Evolutionary conservation across 345 rosid species (phyloP), one percentile per base, ranked within the genome.

Genomic region (Murraya koenigii): DNA sequence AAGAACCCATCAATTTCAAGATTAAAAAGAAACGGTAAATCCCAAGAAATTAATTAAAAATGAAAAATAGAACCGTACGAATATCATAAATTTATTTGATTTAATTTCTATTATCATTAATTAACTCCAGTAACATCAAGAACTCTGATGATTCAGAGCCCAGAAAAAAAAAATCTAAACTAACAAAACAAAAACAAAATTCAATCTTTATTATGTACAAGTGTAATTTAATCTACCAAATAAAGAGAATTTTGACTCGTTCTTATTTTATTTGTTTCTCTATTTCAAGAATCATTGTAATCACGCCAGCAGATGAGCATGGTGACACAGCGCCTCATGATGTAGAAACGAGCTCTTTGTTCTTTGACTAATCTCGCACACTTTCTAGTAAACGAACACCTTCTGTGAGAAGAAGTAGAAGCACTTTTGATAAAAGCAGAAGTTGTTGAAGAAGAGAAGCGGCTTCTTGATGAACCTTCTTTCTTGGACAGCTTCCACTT

Each of bases 291-390:
- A 79, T 96, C 97, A 4, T 88, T 82, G 71, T 89, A 92, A 38
- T 96, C 98, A 47, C 88, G 89, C 99, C 98, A 96, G 87, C 99
- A 96, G 41, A 96, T 85, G 72, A 96, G 97, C 97, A 96, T 94
- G 67, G 90, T 80, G 0, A 96, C 93, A 72, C 99, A 96, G 8
- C 97, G 90, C 79, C 99, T 80, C 90, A 94, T 81, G 88, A 96
- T 96, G 75, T 96, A 96, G 85, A 96, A 96, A 52, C 93, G 87
- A 62, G 99, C 98, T 81, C 99, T 83, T 56, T 96, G 99, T 76
- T 96, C 98, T 71, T 90, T 88, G 23, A 96, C 94, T 71, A 96
- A 77, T 64, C 89, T 89, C 0, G 97, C 94, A 60, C 99, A 96
- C 82, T 90, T 96, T 70, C 98, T 88, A 0, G 94, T 80, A 69